A percentile compares a stretch with the other conserved stretches of the same genome.
Conservation (phyloP, 2,329 filamentous ascomycete species). For the Colletotrichum coccodes region DNA sequence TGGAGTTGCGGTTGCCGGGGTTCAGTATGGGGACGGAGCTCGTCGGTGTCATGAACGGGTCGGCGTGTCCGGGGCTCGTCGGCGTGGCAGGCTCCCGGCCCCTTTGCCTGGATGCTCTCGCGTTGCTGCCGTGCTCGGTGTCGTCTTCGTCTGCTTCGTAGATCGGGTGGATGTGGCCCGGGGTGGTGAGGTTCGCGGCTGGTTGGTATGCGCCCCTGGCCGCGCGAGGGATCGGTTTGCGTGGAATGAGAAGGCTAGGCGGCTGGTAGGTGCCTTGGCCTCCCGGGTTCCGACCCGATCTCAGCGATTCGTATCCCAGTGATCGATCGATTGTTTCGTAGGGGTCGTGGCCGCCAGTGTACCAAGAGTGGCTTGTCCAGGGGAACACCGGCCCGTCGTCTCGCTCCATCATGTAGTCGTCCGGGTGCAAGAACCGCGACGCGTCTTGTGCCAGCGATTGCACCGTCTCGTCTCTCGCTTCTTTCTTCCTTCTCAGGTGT, state of each 20-base stretch:
- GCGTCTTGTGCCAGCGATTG: constrained; percentile 61
- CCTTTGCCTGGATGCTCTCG: background rate
- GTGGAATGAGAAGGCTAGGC: constrained; percentile 39
- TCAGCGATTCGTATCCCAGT: constrained; percentile 62
- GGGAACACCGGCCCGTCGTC: constrained; percentile 44
- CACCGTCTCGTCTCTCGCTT: constrained; percentile 56
- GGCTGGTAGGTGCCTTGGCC: constrained; percentile 36
- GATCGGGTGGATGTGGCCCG: constrained; percentile 65
- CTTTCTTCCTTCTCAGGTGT: constrained; percentile 40
- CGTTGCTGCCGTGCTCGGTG: constrained; percentile 40
- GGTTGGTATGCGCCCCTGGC: constrained; percentile 35
- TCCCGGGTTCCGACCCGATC: constrained; percentile 40
- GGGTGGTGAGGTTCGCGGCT: constrained; percentile 22
- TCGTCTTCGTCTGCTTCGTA: constrained; percentile 68
- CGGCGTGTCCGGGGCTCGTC: constrained; percentile 50
- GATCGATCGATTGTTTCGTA: constrained; percentile 52
- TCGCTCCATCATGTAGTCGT: constrained; percentile 58
- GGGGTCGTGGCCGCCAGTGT: constrained; percentile 55
- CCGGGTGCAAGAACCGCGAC: constrained; percentile 52
- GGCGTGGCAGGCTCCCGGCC: constrained; percentile 43
- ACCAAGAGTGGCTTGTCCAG: constrained; percentile 52
- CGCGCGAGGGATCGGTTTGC: constrained; percentile 44
- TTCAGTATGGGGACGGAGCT: constrained; percentile 37
- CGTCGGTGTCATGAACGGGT: constrained; percentile 62
- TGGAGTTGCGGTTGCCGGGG: constrained; percentile 45